Evolutionary conservation across 2,329 filamentous ascomycete genomes (phyloP), one percentile per base, ranked within the genome.

Genomic region (Myrmaecium sp.): DNA sequence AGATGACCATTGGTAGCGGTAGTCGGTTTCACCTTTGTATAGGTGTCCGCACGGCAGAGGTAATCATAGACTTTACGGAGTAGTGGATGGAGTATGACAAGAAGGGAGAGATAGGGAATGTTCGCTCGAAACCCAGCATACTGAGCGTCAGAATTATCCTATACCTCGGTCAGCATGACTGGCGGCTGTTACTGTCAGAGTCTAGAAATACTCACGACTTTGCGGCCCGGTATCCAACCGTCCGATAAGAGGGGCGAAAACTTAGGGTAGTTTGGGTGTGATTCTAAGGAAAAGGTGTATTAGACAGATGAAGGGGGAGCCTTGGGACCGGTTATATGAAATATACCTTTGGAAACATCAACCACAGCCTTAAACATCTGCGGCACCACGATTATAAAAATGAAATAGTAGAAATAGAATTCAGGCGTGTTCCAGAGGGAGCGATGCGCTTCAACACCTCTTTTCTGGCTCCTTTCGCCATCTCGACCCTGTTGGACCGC

Each of bases 331-430:
- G 19, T 24, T 6, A 14, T 17, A 7, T 11, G 12, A 3, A 35
- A 40, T 14, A 59, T 63, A 84, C 84, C 66, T 54, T 74, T 68
- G 14, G 89, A 98, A 23, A 92, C 82, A 54, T 80, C 69, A 38
- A 83, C 79, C 6, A 77, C 74, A n/a, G 75, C 63, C 60, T 82
- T 92, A 54, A 93, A 82, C 84, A 98, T 98, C 42, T 73, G 66
- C 6, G 82, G 81, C 14, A 95, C 62, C 29, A 61, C 62, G 5
- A 68, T 46, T 16, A 64, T 34, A 40, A 94, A 68, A 37, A 80
- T 54, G 12, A 76, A 25, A 39, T 74, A 77, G 57, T 98, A 95
- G 28, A 83, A 40, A 47, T 70, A 76, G 57, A 89, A 95, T 54
- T 98, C 89, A 3, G 66, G 64, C 0, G 83, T 91, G 14, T 64